Evolutionary conservation across 768 basidiomycete genomes (phyloP).

Genomic region (Xerocomus brunneocitrinus): DNA sequence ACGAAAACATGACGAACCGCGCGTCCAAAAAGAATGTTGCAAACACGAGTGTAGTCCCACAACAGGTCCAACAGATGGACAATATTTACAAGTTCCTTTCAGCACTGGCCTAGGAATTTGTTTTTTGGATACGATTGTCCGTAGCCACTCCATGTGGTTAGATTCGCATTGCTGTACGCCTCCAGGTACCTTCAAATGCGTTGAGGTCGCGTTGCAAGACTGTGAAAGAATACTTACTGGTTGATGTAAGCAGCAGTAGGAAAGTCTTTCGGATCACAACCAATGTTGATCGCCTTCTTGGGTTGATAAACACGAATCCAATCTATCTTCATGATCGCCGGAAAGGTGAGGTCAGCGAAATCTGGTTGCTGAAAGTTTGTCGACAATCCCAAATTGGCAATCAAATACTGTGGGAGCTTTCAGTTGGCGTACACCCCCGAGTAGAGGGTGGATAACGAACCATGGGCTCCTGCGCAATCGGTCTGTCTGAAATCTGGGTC

Average conservation of each 20-base stretch:
- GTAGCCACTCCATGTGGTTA: conserved; percentile 74
- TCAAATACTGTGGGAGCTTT: conserved; percentile 56
- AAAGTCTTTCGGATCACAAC: conserved; percentile 75
- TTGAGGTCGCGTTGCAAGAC: conserved; percentile 1
- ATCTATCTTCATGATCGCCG: conserved; percentile 71
- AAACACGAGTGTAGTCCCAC: conserved; percentile 5
- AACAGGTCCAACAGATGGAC: conserved; percentile 7
- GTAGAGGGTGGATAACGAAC: conserved; percentile 38
- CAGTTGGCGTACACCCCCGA: not conserved
- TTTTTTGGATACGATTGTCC: conserved; percentile 69
- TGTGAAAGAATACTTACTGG: conserved; percentile 37
- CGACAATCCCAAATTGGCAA: conserved; percentile 83
- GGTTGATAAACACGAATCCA: conserved; percentile 92
- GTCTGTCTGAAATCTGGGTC: conserved; percentile 61
- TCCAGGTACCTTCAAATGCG: conserved; percentile 41
- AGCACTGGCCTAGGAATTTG: conserved; percentile 57
- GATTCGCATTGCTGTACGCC: conserved; percentile 79
- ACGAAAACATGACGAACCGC: conserved; percentile 16
- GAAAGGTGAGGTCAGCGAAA: conserved; percentile 65
- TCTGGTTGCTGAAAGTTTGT: conserved; percentile 75
- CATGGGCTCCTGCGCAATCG: conserved; percentile 83
- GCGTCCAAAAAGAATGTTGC: conserved; percentile 13
- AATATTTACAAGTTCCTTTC: conserved; percentile 12
- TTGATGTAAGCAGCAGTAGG: conserved; percentile 84
- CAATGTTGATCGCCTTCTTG: conserved; percentile 62